Percentiles rank a stretch among this genome's conserved stretches.
Conservation (phyloP, 2,329 filamentous ascomycete species). For the Alternaria sp. region DNA sequence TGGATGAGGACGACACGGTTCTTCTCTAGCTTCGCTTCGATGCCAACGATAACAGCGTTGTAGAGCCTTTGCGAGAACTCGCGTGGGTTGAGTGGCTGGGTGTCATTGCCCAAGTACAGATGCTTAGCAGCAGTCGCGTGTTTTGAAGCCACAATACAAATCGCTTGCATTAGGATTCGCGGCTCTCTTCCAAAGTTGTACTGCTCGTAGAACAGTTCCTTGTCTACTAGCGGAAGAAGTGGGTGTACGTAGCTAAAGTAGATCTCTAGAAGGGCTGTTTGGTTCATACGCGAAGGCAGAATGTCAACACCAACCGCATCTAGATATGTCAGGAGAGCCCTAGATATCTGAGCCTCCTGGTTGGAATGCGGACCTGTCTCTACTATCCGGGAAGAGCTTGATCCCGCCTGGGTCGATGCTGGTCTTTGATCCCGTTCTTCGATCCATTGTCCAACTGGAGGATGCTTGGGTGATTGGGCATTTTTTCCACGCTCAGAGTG, state of each 20-base stretch:
- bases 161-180: slow-evolving; percentile 55
- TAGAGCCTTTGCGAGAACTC: slow-evolving; percentile 58
- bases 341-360: slow-evolving; percentile 45
- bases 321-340: slow-evolving; percentile 49
- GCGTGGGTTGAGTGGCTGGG: slow-evolving; percentile 49
- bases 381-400: slow-evolving; percentile 35
- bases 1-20: slow-evolving; percentile 59
- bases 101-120: slow-evolving; percentile 51
- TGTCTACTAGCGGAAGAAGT: slow-evolving; percentile 58
- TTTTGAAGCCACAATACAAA: slow-evolving; percentile 60
- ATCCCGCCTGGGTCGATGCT: slow-evolving; percentile 34
- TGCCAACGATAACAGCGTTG: slow-evolving; percentile 52
- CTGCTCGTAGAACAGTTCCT: slow-evolving; percentile 52
- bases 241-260: slow-evolving; percentile 59
- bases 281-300: slow-evolving; percentile 48
- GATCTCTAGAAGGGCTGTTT: slow-evolving; percentile 54
- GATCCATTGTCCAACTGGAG: slow-evolving; percentile 50
- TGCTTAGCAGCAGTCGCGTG: slow-evolving; percentile 55
- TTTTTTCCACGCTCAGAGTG: slow-evolving; percentile 46
- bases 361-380: slow-evolving; percentile 45
- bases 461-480: slow-evolving; percentile 41
- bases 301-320: slow-evolving; percentile 50
- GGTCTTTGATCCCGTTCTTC: slow-evolving; percentile 42
- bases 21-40: slow-evolving; percentile 54
- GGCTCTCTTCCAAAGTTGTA: slow-evolving; percentile 50